phyloP scores from a whole-genome alignment of 1,139 yeast genomes.

The Candida sp. region DNA sequence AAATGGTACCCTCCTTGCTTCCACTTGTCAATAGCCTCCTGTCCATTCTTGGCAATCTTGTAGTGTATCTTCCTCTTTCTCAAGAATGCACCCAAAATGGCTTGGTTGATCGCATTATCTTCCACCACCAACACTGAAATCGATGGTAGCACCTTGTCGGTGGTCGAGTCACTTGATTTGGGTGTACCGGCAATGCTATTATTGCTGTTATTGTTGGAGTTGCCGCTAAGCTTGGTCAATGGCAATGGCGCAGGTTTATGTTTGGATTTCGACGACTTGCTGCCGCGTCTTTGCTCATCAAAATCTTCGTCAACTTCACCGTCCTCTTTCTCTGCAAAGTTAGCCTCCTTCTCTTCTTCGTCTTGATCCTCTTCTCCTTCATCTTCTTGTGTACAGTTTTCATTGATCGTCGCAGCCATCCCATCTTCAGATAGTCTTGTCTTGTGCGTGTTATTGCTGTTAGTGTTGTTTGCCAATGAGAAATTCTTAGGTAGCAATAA shows the following conservation, averaged over 20 bases:
- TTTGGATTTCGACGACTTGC: neutral
- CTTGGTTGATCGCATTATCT: constrained; percentile 94
- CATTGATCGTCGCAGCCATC: neutral
- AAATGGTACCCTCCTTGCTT: constrained; percentile 46
- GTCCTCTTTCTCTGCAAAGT: neutral
- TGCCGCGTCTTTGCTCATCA: neutral
- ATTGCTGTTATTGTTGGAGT: neutral
- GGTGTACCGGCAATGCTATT: neutral
- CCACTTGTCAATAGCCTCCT: constrained; percentile 51
- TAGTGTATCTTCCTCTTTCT: constrained; percentile 86
- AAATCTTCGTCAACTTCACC: neutral
- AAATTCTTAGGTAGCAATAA: constrained; percentile 51
- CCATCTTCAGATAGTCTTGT: constrained; percentile 1
- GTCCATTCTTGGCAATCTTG: constrained; percentile 67
- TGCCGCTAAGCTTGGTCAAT: neutral
- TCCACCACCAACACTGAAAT: constrained; percentile 93
- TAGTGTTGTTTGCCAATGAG: constrained; percentile 25
- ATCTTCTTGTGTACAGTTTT: constrained; percentile 31
- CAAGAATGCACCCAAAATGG: constrained; percentile 90
- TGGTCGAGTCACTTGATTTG: constrained; percentile 23
- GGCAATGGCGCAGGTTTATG: constrained; percentile 1
- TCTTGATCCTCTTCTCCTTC: neutral
- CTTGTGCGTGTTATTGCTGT: constrained; percentile 6
- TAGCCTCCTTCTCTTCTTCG: neutral
- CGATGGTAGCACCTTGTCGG: constrained; percentile 68